phyloP scores from a whole-genome alignment of 306 rosid genomes.

The Lathyrus tuberosus region DNA sequence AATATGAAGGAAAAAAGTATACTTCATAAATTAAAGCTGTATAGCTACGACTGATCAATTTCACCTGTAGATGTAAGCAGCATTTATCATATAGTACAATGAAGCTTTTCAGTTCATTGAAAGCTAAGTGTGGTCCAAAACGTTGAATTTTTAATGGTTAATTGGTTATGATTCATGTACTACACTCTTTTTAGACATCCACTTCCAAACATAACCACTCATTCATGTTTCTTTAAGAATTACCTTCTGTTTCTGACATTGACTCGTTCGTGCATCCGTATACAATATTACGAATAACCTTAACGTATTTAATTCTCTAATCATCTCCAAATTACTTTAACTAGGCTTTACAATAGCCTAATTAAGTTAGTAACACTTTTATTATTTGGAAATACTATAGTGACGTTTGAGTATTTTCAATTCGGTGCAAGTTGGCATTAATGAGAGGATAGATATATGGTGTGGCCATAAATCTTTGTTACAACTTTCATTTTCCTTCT shows the following conservation, averaged over 20 bases:
- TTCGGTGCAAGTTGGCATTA: constrained; percentile 36
- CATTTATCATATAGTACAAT: constrained; percentile 38
- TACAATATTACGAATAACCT: constrained; percentile 11
- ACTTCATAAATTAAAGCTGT: constrained; percentile 36
- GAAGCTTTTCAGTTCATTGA: constrained; percentile 40
- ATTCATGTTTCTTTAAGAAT: constrained; percentile 39
- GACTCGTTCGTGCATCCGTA: constrained; percentile 31
- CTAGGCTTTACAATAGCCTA: not conserved
- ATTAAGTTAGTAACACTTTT: not conserved
- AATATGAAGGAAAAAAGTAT: constrained; percentile 16
- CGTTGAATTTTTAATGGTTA: constrained; percentile 35
- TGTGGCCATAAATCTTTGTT: constrained; percentile 29
- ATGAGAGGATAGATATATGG: constrained; percentile 23
- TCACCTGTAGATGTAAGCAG: constrained; percentile 46
- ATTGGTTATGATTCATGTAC: constrained; percentile 55
- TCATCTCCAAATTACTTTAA: not conserved
- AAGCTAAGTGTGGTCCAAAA: constrained; percentile 44
- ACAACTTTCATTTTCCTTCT: constrained; percentile 42
- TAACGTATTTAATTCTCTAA: constrained; percentile 39
- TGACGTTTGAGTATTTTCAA: not conserved
- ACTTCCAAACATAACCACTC: constrained; percentile 51
- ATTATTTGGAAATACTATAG: not conserved
- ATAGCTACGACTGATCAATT: constrained; percentile 52
- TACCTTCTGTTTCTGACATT: constrained; percentile 37
- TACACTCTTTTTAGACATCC: constrained; percentile 34